Percentiles rank a stretch among this genome's conserved stretches.
Evolutionary conservation across 106 monocot genomes (phyloP).

Genomic region (Dendrobium chrysotoxum): DNA sequence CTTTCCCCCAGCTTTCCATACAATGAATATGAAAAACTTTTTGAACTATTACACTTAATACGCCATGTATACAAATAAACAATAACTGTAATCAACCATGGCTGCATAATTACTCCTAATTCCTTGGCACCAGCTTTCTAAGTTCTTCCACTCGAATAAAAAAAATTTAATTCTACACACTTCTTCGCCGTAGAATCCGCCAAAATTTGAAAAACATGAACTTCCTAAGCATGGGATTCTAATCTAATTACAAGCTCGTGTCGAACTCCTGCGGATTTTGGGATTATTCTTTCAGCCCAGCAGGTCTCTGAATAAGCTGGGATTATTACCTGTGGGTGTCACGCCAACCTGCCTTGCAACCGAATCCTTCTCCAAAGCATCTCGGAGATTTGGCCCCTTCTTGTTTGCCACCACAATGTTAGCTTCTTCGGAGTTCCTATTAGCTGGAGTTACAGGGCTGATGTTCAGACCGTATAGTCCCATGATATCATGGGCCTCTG

Average conservation of each 20-base stretch:
- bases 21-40: too few species aligned
- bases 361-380: conserved; percentile 77
- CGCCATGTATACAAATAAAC: too few species aligned
- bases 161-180: conserved; percentile 2
- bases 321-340: conserved; percentile 75
- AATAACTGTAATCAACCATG: too few species aligned
- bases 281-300: conserved; percentile 36
- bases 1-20: too few species aligned
- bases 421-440: conserved; percentile 22
- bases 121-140: too few species aligned
- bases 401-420: conserved; percentile 14
- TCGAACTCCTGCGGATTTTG: background rate
- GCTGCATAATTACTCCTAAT: too few species aligned
- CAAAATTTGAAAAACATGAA: conserved; percentile 1
- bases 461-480: conserved; percentile 22
- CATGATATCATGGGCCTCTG: conserved; percentile 50
- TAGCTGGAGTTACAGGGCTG: conserved; percentile 5
- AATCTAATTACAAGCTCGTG: background rate
- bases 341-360: conserved; percentile 80
- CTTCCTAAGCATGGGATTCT: conserved; percentile 2
- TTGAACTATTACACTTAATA: too few species aligned
- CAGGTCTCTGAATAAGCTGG: conserved; percentile 80
- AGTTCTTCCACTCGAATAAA: background rate
- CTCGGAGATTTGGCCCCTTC: conserved; percentile 71
- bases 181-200: background rate